phyloP scores from a whole-genome alignment of 2,329 filamentous ascomycete genomes.

The Ustulina deusta region DNA sequence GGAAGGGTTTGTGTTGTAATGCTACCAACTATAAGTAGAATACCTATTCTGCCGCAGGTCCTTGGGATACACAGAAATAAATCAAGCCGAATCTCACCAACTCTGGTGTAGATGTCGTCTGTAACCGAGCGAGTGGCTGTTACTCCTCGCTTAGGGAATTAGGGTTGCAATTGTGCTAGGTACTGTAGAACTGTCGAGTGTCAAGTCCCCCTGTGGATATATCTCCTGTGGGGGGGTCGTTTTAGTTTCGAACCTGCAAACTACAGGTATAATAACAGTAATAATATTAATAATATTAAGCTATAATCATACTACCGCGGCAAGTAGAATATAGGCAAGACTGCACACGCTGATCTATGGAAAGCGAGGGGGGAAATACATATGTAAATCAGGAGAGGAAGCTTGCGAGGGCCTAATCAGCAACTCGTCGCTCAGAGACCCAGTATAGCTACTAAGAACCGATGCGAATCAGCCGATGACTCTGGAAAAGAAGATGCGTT shows the following conservation, averaged over 20 bases:
- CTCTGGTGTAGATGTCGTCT: background rate
- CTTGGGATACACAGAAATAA: conserved; percentile 1
- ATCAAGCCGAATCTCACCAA: conserved; percentile 11
- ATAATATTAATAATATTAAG: background rate
- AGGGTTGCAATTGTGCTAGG: conserved; percentile 20
- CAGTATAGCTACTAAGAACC: conserved; percentile 19
- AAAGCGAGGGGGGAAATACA: background rate
- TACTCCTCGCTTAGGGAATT: conserved; percentile 8
- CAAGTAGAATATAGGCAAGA: conserved; percentile 10
- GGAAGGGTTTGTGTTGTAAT: background rate
- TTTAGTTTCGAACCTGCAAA: background rate
- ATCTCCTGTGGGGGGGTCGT: background rate
- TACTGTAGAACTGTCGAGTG: conserved; percentile 3
- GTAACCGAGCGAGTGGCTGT: conserved; percentile 14
- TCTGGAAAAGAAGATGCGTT: conserved; percentile 23
- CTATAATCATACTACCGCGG: conserved; percentile 7
- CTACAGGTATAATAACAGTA: background rate
- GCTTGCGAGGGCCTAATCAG: conserved; percentile 3
- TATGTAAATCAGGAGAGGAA: conserved; percentile 8
- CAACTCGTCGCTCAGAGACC: conserved; percentile 16
- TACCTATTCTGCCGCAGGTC: background rate
- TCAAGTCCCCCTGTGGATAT: conserved; percentile 3
- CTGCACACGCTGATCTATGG: conserved; percentile 19
- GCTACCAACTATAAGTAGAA: conserved; percentile 12
- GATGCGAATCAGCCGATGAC: conserved; percentile 31